Percentiles rank a stretch among this genome's conserved stretches.
Evolutionary conservation across 768 basidiomycete genomes (phyloP).

Genomic region (Agrocybe pediades): DNA sequence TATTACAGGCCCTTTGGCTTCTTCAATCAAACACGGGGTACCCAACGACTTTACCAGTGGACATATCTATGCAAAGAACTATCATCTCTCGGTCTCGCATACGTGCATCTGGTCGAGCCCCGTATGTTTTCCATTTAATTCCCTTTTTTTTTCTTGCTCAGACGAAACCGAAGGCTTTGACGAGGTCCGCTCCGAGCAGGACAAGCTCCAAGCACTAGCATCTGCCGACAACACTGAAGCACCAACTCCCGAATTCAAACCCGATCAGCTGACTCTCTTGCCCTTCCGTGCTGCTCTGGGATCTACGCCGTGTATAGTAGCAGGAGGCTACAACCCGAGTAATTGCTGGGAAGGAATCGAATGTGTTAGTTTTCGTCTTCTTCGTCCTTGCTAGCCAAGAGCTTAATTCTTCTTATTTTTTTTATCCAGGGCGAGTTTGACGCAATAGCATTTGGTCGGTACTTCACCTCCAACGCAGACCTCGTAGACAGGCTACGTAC

Average conservation of each 20-base stretch:
- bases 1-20: conserved; percentile 15
- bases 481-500: conserved; percentile 12
- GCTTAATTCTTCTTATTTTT: background rate
- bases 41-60: conserved; percentile 16
- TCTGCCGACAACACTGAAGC: background rate
- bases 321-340: conserved; percentile 19
- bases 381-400: background rate
- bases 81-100: conserved; percentile 8
- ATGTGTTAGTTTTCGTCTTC: background rate
- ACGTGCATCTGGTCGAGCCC: conserved; percentile 20
- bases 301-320: conserved; percentile 15
- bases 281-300: conserved; percentile 16
- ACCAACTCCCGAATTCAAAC: conserved; percentile 5
- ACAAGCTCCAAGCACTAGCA: conserved; percentile 13
- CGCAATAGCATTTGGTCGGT: conserved; percentile 20
- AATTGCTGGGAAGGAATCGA: conserved; percentile 22
- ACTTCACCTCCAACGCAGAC: conserved; percentile 17
- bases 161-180: conserved; percentile 10
- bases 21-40: conserved; percentile 20
- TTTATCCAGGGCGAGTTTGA: conserved; percentile 14
- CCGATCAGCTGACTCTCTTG: conserved; percentile 13
- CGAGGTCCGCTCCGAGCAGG: conserved; percentile 15
- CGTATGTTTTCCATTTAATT: conserved; percentile 7
- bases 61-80: conserved; percentile 16
- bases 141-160: background rate